Evolutionary conservation across 257 asterid genomes (phyloP), one percentile per base, ranked within the genome.

Genomic region (Schizonepeta tenuifolia): DNA sequence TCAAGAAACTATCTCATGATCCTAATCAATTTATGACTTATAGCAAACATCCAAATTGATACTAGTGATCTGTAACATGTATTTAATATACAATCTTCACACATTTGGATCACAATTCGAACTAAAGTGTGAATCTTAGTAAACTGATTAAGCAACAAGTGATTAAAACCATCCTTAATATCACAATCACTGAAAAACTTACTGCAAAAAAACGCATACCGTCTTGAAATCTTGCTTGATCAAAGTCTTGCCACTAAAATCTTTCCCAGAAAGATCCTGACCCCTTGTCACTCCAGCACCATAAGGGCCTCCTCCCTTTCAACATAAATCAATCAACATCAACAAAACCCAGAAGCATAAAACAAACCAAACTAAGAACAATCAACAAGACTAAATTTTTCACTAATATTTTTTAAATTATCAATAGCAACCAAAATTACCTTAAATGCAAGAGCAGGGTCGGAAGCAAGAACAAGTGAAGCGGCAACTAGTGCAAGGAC

Each of bases 271-370:
- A 35, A 94, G 96, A 82, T 94, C 99, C 74, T 94, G 99, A 21
- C 99, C 99, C 54, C 99, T 85, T n/a, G 99, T 94, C 20, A 94
- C 99, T 77, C 76, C 99, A 65, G 89, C 69, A 54, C 99, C 99
- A 72, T 94, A 94, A 24, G 99, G 97, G 41, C 99, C 99, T 72
- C 99, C 97, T 2, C 99, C 99, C 95, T 93, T 81, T 74, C 31
- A 64, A 56, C 46, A 67, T 33, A 12, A 51, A 59, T 54, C 36
- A 75, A 71, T 62, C 22, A 43, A 31, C 70, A 75, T 44, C 6
- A 62, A 59, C 36, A 79, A 58, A 44, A 31, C 18, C 56, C 59
- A 70, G 4, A 54, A 21, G 28, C 21, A 36, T 53, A 14, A 44
- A 61, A 4, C 7, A 31, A 31, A 5, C 6, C 36, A 31, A 4